phyloP scores from a whole-genome alignment of 2,329 filamentous ascomycete genomes.

The Cytospora mali region DNA sequence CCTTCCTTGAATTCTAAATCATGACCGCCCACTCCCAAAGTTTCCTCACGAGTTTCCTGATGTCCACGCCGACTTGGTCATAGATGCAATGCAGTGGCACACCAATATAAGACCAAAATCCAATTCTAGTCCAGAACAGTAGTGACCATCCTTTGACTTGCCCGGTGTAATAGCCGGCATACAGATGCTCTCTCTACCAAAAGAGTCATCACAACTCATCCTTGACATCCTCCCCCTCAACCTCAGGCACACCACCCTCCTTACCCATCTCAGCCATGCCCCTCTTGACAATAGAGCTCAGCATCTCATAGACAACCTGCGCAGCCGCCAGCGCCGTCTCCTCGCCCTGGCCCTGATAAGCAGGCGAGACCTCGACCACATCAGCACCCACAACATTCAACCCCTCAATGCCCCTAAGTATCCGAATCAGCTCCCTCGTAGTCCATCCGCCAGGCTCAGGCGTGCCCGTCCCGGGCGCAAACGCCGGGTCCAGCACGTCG shows the following conservation, averaged over 20 bases:
- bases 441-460: slow-evolving; percentile 93
- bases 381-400: slow-evolving; percentile 88
- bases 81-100: no score
- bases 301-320: slow-evolving; percentile 83
- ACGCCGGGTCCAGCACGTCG: slow-evolving; percentile 42
- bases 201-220: slow-evolving; percentile 44
- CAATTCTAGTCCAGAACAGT: no score
- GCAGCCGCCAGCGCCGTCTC: slow-evolving; percentile 81
- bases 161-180: no score
- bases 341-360: slow-evolving; percentile 80
- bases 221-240: slow-evolving; percentile 31
- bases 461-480: slow-evolving; percentile 66
- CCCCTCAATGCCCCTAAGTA: slow-evolving; percentile 78
- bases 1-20: no score
- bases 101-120: no score
- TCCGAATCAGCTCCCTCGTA: slow-evolving; percentile 81
- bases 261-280: slow-evolving; percentile 43
- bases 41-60: no score
- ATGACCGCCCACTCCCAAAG: no score
- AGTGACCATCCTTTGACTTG: no score
- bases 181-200: no score
- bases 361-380: slow-evolving; percentile 85
- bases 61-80: no score
- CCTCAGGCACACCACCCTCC: slow-evolving; percentile 31
- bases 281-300: slow-evolving; percentile 68